These are phyloP conservation scores for Sugiyamaella novakii DNA, from an alignment of 1,139 yeast genomes.

Conservation along the genomic window DNA sequence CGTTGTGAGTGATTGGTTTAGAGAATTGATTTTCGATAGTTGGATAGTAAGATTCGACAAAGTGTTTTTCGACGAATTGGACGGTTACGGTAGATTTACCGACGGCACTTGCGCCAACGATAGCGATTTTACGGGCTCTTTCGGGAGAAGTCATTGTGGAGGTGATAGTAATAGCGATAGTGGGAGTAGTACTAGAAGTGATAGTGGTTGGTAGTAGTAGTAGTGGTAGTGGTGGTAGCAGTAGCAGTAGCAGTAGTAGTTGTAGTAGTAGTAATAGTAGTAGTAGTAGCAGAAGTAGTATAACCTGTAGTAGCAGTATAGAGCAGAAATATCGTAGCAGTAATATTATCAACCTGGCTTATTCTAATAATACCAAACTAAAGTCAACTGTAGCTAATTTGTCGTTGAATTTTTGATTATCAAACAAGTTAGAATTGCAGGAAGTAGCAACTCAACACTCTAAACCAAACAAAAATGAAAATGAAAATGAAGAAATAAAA, in stretches of 20 bases:
- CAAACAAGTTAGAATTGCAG: too few species aligned
- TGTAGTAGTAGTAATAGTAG: background rate
- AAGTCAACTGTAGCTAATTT: too few species aligned
- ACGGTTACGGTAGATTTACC: slow-evolving; percentile 89
- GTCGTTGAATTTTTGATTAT: too few species aligned
- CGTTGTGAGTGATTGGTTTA: slow-evolving; percentile 68
- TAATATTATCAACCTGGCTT: too few species aligned
- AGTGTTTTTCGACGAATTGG: slow-evolving; percentile 84
- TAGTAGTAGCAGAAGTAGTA: background rate
- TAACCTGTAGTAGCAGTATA: background rate
- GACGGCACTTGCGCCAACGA: slow-evolving; percentile 87
- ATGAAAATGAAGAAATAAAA: too few species aligned
- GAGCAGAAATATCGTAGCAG: too few species aligned
- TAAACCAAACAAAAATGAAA: too few species aligned
- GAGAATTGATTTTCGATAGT: slow-evolving; percentile 89
- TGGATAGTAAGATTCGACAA: slow-evolving; percentile 88
- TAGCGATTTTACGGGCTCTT: slow-evolving; percentile 75
- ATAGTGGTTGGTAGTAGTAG: background rate
- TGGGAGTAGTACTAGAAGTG: background rate
- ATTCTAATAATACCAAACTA: too few species aligned
- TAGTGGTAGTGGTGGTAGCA: background rate
- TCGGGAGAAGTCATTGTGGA: slow-evolving; percentile 28
- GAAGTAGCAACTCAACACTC: too few species aligned
- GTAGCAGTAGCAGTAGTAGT: background rate
- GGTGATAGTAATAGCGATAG: background rate